Evolutionary conservation across 352 stramenopile genomes (phyloP).

Genomic region (Phytopythium helicoides): DNA sequence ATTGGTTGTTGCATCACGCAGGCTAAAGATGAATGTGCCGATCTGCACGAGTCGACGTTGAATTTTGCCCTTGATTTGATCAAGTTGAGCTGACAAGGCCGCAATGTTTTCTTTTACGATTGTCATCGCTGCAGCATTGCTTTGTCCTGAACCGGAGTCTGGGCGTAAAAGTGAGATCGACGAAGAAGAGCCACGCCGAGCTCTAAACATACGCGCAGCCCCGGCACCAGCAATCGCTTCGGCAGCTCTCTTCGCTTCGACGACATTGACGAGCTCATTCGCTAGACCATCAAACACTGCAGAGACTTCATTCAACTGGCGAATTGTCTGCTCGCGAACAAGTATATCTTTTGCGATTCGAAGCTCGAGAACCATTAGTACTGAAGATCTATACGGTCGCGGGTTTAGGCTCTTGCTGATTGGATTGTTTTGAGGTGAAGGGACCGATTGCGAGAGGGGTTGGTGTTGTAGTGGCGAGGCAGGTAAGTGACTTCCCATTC

Average conservation of each 20-base stretch:
- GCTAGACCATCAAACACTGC: conserved; percentile 23
- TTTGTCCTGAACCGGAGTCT: not conserved
- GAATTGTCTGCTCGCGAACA: conserved; percentile 49
- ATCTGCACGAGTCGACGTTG: conserved; percentile 30
- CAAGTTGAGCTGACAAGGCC: conserved; percentile 8
- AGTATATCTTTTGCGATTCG: conserved; percentile 57
- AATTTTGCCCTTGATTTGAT: conserved; percentile 19
- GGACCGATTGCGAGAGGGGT: too few relatives aligned
- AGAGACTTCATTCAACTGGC: conserved; percentile 33
- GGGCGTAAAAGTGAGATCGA: not conserved
- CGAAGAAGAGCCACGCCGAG: not conserved
- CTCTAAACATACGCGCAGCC: not conserved
- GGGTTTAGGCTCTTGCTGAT: not conserved
- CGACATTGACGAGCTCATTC: conserved; percentile 24
- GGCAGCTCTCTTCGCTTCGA: conserved; percentile 19
- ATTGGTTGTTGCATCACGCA: conserved; percentile 31
- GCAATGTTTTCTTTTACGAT: not conserved
- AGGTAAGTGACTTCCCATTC: too few relatives aligned
- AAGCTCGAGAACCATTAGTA: conserved; percentile 45
- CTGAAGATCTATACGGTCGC: conserved; percentile 18
- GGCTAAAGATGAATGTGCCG: conserved; percentile 16
- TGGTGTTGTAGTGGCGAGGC: too few relatives aligned
- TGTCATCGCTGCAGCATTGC: not conserved
- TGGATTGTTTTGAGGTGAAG: not conserved
- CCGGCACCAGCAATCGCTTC: not conserved